Evolutionary conservation across 2,329 filamentous ascomycete genomes (phyloP), one percentile per base, ranked within the genome.

Genomic region (Cordyceps militaris): DNA sequence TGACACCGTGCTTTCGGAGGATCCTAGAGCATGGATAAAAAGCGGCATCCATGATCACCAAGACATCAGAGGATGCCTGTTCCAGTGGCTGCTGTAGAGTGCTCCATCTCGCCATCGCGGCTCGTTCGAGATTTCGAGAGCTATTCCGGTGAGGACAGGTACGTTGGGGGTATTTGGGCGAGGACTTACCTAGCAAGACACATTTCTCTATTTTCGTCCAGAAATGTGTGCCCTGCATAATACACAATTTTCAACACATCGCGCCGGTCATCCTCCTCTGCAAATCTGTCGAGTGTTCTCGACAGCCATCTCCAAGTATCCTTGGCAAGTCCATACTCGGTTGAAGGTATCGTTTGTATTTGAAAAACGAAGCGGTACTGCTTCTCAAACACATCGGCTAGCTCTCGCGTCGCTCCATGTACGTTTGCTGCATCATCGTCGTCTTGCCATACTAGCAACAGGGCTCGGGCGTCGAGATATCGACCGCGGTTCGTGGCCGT

Each of bases 211-310:
- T 83, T 77, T 7, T 72, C 74, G 61, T 84, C 78, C 26, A 84
- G 69, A 62, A 77, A 80, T 42, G 76, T 81, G 57, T 79, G 73
- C 7, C 81, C 81, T 14, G 74, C 77, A 63, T 84, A 84, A 65
- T 81, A 83, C 48, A 84, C 75, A 57, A 84, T 77, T 64, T 84
- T 84, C 57, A 84, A 66, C 21, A 79, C 76, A 62, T 84, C 80
- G 42, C 81, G 76, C 53, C 78, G 74, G 61, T 84, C 79, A 40
- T 74, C 73, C 26, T 78, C 74, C 57, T 79, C 78, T 48, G 79
- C 73, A 66, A 83, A 84, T 42, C 78, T 73, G 59, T 75, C 77
- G 26, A 83, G 74, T 47, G 74, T 74, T 16, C 76, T 71, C 3
- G 76, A 76, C 46, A 84, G 71, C 80, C 79, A 83, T 59, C 79